These are phyloP conservation scores for Coemansia sp. DNA, from an alignment of 192 early-diverging fungal genomes.

Conservation along the genomic window DNA sequence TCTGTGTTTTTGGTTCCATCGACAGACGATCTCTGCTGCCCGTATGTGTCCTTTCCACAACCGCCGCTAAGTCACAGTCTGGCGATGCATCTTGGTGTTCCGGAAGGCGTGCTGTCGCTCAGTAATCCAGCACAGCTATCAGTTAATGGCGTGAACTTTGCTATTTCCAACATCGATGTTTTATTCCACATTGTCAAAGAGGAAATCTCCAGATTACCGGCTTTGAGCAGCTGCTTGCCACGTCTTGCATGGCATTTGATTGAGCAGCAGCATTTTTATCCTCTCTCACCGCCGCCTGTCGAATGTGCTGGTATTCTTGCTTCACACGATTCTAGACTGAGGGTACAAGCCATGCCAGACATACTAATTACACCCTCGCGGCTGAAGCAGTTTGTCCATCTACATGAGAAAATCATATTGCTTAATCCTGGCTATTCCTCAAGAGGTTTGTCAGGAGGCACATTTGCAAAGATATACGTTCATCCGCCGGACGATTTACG, in stretches of 20 bases:
- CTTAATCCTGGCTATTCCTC: slow-evolving; percentile 82
- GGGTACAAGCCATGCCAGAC: slow-evolving; percentile 70
- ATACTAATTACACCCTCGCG: slow-evolving; percentile 76
- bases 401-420: slow-evolving; percentile 72
- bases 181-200: slow-evolving; percentile 70
- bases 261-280: slow-evolving; percentile 81
- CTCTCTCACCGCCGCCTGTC: slow-evolving; percentile 70
- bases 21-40: slow-evolving; percentile 69
- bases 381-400: slow-evolving; percentile 72
- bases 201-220: slow-evolving; percentile 60
- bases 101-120: slow-evolving; percentile 38
- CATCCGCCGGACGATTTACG: slow-evolving; percentile 53
- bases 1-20: slow-evolving; percentile 74
- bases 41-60: slow-evolving; percentile 82
- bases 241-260: slow-evolving; percentile 76
- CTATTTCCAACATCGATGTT: slow-evolving; percentile 73
- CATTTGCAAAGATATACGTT: slow-evolving; percentile 75
- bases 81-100: slow-evolving; percentile 32
- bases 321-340: slow-evolving; percentile 36
- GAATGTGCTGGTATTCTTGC: slow-evolving; percentile 40
- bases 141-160: slow-evolving; percentile 83
- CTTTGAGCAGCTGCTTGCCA: slow-evolving; percentile 63
- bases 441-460: slow-evolving; percentile 74
- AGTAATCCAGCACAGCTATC: slow-evolving; percentile 83
- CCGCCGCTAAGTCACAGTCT: slow-evolving; percentile 61